Evolutionary conservation across 2,329 filamentous ascomycete genomes (phyloP).

Genomic region (Stromatinia cepivora): DNA sequence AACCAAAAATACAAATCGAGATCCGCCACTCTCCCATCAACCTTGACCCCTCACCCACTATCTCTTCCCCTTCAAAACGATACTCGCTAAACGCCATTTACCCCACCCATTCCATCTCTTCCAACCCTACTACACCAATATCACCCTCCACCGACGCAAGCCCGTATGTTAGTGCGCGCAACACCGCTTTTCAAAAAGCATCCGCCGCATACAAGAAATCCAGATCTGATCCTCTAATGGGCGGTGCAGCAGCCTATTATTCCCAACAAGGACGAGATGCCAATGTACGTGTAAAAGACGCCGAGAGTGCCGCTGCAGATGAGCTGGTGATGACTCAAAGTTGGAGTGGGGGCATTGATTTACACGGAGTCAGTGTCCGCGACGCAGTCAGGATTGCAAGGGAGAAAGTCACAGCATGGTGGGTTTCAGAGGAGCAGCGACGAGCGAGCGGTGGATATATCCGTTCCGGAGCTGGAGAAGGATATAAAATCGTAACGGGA

Average conservation of each 20-base stretch:
- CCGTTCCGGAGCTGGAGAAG: slow-evolving; percentile 42
- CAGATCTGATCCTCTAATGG: slow-evolving; percentile 71
- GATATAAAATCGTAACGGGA: slow-evolving; percentile 79
- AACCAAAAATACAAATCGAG: slow-evolving; percentile 35
- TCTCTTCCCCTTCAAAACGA: slow-evolving; percentile 10
- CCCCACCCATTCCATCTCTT: slow-evolving; percentile 2
- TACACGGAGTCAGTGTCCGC: slow-evolving; percentile 80
- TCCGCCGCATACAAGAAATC: slow-evolving; percentile 58
- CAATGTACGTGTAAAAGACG: slow-evolving; percentile 55
- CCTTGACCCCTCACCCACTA: slow-evolving; percentile 21
- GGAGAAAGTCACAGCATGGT: slow-evolving; percentile 70
- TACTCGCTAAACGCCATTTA: slow-evolving; percentile 24
- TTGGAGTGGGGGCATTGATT: slow-evolving; percentile 60
- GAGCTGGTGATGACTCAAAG: slow-evolving; percentile 69
- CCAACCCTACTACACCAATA: neutral
- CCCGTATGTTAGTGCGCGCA: slow-evolving; percentile 28
- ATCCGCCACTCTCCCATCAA: slow-evolving; percentile 37
- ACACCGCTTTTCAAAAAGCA: slow-evolving; percentile 56
- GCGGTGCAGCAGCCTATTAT: slow-evolving; percentile 76
- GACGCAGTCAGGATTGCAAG: slow-evolving; percentile 79
- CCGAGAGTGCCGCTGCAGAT: slow-evolving; percentile 69
- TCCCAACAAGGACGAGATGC: slow-evolving; percentile 67
- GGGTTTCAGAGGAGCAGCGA: slow-evolving; percentile 59
- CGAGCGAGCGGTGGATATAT: slow-evolving; percentile 39
- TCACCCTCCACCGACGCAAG: slow-evolving; percentile 20